These are phyloP conservation scores for Manihot esculenta DNA, from an alignment of 441 rosid species.

Conservation along the genomic window DNA sequence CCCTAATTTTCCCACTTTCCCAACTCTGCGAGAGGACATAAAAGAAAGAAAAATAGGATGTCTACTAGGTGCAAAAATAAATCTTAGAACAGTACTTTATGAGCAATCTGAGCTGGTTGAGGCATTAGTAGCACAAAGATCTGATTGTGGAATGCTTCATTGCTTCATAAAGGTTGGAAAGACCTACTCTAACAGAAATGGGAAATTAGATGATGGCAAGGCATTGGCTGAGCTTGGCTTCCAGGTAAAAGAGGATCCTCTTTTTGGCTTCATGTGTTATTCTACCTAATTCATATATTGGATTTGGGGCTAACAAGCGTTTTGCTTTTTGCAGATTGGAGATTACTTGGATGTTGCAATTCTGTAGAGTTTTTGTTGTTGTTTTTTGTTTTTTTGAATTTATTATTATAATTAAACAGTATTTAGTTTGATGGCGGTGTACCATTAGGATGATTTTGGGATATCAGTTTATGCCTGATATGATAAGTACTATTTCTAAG, in stretches of 20 bases:
- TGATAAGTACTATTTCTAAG: background rate
- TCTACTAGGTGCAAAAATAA: background rate
- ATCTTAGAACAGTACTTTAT: no score
- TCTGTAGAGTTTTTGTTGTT: conserved; percentile 23
- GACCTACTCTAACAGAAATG: conserved; percentile 64
- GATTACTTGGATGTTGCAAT: conserved; percentile 93
- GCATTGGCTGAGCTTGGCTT: conserved; percentile 71
- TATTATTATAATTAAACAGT: no score
- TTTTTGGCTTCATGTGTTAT: background rate
- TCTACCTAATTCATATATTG: background rate
- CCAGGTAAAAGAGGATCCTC: conserved; percentile 45
- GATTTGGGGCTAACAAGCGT: conserved; percentile 12
- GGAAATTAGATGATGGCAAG: conserved; percentile 68
- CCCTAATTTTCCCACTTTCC: background rate
- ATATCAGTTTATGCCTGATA: background rate
- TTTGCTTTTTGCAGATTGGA: conserved; percentile 58
- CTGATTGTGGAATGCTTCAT: conserved; percentile 3
- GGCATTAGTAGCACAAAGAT: background rate
- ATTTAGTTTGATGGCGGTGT: background rate
- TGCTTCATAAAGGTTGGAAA: conserved; percentile 61
- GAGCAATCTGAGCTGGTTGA: no score
- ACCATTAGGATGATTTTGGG: conserved; percentile 1
- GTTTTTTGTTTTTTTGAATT: no score
- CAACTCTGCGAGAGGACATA: background rate
- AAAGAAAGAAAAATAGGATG: background rate